Conservation (phyloP, 2,329 filamentous ascomycete genomes). For the Colletotrichum nymphaeae region DNA sequence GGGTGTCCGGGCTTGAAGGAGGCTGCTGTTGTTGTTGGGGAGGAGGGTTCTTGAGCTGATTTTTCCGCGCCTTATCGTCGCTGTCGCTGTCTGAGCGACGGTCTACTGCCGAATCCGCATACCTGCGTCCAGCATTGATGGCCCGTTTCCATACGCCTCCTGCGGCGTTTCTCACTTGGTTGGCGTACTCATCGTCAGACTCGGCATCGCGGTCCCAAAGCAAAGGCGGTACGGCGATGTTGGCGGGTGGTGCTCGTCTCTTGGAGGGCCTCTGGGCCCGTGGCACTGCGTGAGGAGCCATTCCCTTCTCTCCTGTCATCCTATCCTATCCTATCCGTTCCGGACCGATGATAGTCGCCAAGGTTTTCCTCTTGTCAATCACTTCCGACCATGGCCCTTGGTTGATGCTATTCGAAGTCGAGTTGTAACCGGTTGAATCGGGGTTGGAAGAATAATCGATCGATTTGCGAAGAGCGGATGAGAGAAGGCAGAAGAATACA, state of each 20-base stretch:
- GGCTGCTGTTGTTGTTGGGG: slow-evolving; percentile 13
- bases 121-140: neutral
- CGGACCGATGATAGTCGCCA: slow-evolving; percentile 28
- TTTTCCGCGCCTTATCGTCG: neutral
- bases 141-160: slow-evolving; percentile 30
- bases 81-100: slow-evolving; percentile 32
- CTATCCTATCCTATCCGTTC: slow-evolving; percentile 31
- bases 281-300: slow-evolving; percentile 29
- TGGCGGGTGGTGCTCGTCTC: slow-evolving; percentile 23
- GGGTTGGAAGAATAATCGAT: neutral
- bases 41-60: neutral
- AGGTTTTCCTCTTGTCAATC: slow-evolving; percentile 28
- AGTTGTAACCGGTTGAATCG: neutral
- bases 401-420: neutral
- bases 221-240: slow-evolving; percentile 12
- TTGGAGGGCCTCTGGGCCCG: slow-evolving; percentile 3
- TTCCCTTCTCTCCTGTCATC: slow-evolving; percentile 27
- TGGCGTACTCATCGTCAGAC: slow-evolving; percentile 30
- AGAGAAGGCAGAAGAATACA: neutral
- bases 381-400: slow-evolving; percentile 29
- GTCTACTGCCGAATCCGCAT: slow-evolving; percentile 9
- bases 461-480: neutral
- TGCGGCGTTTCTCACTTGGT: slow-evolving; percentile 15
- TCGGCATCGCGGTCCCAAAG: slow-evolving; percentile 21
- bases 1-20: slow-evolving; percentile 21